Conservation (phyloP, 2,329 filamentous ascomycete genomes). For the Pyricularia pennisetigena region DNA sequence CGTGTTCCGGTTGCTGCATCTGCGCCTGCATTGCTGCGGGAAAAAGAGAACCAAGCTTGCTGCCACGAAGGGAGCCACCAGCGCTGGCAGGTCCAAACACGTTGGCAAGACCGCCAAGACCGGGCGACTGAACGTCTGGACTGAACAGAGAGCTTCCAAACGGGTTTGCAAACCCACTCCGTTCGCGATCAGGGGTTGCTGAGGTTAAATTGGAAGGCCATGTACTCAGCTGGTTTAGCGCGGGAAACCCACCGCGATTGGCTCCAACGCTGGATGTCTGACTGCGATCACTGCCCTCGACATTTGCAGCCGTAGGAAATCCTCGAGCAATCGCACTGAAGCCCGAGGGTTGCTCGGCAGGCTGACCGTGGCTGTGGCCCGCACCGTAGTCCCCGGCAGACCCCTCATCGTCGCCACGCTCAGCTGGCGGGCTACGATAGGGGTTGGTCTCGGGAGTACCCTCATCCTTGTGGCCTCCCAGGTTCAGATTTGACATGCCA, state of each 20-base stretch:
- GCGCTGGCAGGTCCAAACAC: slow-evolving; percentile 56
- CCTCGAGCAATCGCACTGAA: slow-evolving; percentile 47
- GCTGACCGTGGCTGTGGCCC: slow-evolving; percentile 37
- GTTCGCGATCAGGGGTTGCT: slow-evolving; percentile 58
- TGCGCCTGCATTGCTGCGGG: slow-evolving; percentile 84
- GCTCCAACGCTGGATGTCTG: slow-evolving; percentile 84
- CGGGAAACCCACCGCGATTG: slow-evolving; percentile 51
- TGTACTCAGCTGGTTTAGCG: slow-evolving; percentile 50
- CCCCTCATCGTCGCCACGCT: slow-evolving; percentile 42
- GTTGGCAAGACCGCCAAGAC: slow-evolving; percentile 43
- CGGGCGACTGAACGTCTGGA: slow-evolving; percentile 69
- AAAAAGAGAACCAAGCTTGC: slow-evolving; percentile 81
- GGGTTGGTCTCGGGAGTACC: slow-evolving; percentile 94
- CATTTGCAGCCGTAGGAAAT: slow-evolving; percentile 33
- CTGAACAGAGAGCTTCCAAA: slow-evolving; percentile 78
- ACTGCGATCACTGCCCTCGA: slow-evolving; percentile 76
- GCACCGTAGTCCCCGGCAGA: slow-evolving; percentile 33
- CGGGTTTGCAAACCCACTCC: slow-evolving; percentile 43
- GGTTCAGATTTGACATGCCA: slow-evolving; percentile 50
- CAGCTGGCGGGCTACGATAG: slow-evolving; percentile 80
- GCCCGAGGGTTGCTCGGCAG: slow-evolving; percentile 31
- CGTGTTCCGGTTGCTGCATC: slow-evolving; percentile 66
- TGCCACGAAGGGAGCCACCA: slow-evolving; percentile 61
- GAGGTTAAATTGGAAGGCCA: slow-evolving; percentile 50
- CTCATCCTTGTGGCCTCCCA: slow-evolving; percentile 47